phyloP scores from a whole-genome alignment of 345 rosid genomes.

The Gossypium bickii region DNA sequence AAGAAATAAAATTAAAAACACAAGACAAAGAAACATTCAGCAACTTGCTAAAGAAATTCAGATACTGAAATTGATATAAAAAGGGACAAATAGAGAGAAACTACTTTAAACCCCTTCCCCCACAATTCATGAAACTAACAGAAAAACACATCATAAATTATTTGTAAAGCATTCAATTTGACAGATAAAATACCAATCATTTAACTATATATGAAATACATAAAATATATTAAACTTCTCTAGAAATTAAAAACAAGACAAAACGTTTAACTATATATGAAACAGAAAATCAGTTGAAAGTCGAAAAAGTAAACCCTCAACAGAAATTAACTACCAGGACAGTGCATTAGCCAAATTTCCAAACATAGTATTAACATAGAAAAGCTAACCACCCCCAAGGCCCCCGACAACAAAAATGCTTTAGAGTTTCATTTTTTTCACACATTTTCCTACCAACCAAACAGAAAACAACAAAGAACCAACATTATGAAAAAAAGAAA shows the following conservation, averaged over 20 bases:
- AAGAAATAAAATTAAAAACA: conserved; percentile 14
- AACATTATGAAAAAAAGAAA: background rate
- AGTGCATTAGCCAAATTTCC: background rate
- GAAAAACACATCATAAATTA: conserved; percentile 2
- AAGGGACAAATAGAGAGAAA: conserved; percentile 7
- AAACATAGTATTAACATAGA: background rate
- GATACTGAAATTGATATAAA: background rate
- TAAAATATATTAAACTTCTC: background rate
- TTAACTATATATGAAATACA: conserved; percentile 13
- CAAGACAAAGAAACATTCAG: conserved; percentile 13
- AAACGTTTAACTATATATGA: background rate
- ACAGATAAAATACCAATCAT: conserved; percentile 13
- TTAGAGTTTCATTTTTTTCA: conserved; percentile 27
- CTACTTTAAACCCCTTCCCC: background rate
- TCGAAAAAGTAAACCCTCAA: background rate
- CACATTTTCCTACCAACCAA: conserved; percentile 29
- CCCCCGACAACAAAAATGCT: conserved; percentile 18
- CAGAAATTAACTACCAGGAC: background rate
- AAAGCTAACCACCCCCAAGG: conserved; percentile 14
- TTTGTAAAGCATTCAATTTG: conserved; percentile 8
- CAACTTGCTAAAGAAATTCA: conserved; percentile 9
- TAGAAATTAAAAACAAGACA: conserved; percentile 6
- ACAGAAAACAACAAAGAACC: conserved; percentile 11
- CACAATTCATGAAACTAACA: conserved; percentile 1
- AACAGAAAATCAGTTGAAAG: conserved; percentile 30